Base-by-base conservation (phyloP, 2,329 filamentous ascomycete species). In the Colletotrichum godetiae region DNA sequence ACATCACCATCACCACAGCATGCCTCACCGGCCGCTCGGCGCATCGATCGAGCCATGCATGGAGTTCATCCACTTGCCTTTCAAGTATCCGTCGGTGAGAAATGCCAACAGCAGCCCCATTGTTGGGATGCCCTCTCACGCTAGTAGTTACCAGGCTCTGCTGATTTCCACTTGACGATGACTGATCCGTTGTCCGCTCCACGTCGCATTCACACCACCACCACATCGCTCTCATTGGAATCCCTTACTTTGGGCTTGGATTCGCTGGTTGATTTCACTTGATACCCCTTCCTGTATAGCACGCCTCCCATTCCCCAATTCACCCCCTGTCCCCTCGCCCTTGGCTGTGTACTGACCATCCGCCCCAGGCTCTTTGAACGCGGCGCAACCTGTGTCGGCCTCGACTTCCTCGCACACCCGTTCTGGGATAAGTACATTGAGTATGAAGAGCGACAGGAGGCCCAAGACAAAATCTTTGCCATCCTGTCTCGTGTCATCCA, bases 391-490 rank as follows among this genome's bases (percentile, higher is more conserved):
- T 92, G 90, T 78, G 95, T 98, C 53, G 97, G 97, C 19, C 89
- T 98, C 22, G 97, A 99, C 83, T 99, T 98, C 80, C 88, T 98
- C 35, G 93, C 95, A 2, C 95, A 98, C 81, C 95, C 95, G 1
- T 98, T 99, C 85, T 99, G 97, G 97, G 97, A 99, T 83, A 98
- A 98, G 84, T 99, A 98, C 80, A 91, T 99, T 76, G 97, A 98
- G 81, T 98, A 97, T 79, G 97, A 98, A 81, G 95, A 98, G 81
- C 93, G 95, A 1, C 88, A 96, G 74, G 95, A 98, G 79, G 91
- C 93, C 0, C 90, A 93, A 15, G 94, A 97, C 75, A 94, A 92
- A 78, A 94, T 98, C 67, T 97, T 97, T 78, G 91, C 90, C 53
- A 94, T 99, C 68, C 88, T 98, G 65, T 88, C 89, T 74, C 94